Base-by-base conservation (phyloP, 2,329 filamentous ascomycete species). In the Orbilia brochopaga region DNA sequence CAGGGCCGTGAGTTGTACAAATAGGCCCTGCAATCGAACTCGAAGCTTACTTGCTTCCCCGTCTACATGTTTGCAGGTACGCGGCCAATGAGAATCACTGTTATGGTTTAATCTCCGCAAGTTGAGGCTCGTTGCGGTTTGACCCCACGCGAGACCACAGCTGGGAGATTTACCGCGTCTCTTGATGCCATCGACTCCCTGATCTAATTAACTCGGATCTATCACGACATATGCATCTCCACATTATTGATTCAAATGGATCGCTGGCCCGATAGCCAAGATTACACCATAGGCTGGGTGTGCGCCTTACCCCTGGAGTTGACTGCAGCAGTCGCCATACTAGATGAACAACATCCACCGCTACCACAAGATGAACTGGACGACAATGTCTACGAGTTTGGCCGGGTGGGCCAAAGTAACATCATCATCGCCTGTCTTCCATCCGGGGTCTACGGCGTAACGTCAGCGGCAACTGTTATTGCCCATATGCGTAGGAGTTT, bases 381-480 rank as follows among this genome's bases (percentile, higher is more conserved):
- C 10, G 58, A 62, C 23, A 62, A 62, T 27, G 15, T 21, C 2
- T 62, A 62, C 21, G 24, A 24, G 27, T 62, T 32, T 40, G 51
- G 40, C 6, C 19, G 27, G 2, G 37, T 62, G 1, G 50, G 58
- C 11, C 10, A 42, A 2, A 27, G 44, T 17, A 62, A 62, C 19
- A 44, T 62, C 11, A 24, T 62, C 13, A 44, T 62, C 7, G 24
- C 58, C 2, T 62, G 48, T 35, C 58, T 62, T 23, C 58, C 58
- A 7, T 53, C 58, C 21, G 58, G 58, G 4, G 32, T 46, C 1
- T 62, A 62, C 13, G 58, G 58, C 1, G 37, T 54, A 11, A 62
- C 50, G 1, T 46, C 50, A 10, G 58, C 58, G 11, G 27, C 57
- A n/a, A 42, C 23, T 17, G 57, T 53, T 1, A 44, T 44, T 6